Evolutionary conservation across 805 yeast genomes (phyloP).

Genomic region (Vanderwaltozyma tropicalis): DNA sequence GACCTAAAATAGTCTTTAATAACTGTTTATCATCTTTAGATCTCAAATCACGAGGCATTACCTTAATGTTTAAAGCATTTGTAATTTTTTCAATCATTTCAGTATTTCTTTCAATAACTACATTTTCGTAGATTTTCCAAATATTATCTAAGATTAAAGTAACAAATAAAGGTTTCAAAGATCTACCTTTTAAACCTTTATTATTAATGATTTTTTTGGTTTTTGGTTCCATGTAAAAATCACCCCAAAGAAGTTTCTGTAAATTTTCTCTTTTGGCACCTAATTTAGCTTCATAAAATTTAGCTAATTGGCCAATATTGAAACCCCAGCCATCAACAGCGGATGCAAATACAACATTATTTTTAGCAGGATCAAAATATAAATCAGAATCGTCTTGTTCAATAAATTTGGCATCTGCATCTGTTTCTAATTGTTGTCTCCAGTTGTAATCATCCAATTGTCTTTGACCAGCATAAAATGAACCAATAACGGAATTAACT

Average conservation of each 20-base stretch:
- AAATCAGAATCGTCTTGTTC: constrained; percentile 74
- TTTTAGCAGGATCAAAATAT: constrained; percentile 77
- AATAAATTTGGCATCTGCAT: constrained; percentile 41
- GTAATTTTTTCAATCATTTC: constrained; percentile 71
- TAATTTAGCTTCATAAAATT: constrained; percentile 70
- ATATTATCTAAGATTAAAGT: constrained; percentile 78
- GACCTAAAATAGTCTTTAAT: constrained; percentile 62
- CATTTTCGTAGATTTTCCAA: constrained; percentile 80
- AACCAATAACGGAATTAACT: constrained; percentile 88
- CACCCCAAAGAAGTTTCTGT: constrained; percentile 92
- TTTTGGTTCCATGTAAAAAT: constrained; percentile 79
- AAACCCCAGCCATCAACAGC: constrained; percentile 99
- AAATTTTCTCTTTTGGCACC: constrained; percentile 75
- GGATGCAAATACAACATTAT: constrained; percentile 81
- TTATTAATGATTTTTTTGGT: constrained; percentile 69
- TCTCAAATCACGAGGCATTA: constrained; percentile 64
- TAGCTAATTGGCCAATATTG: constrained; percentile 77
- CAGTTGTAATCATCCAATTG: constrained; percentile 77
- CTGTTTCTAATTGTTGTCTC: constrained; percentile 52
- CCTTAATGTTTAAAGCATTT: constrained; percentile 52
- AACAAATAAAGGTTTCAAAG: constrained; percentile 73
- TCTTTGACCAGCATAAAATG: constrained; percentile 85
- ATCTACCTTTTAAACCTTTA: constrained; percentile 51
- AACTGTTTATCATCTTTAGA: constrained; percentile 65
- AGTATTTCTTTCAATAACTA: constrained; percentile 51